phyloP scores from a whole-genome alignment of 257 asterid genomes.

The Plantago elongata region DNA sequence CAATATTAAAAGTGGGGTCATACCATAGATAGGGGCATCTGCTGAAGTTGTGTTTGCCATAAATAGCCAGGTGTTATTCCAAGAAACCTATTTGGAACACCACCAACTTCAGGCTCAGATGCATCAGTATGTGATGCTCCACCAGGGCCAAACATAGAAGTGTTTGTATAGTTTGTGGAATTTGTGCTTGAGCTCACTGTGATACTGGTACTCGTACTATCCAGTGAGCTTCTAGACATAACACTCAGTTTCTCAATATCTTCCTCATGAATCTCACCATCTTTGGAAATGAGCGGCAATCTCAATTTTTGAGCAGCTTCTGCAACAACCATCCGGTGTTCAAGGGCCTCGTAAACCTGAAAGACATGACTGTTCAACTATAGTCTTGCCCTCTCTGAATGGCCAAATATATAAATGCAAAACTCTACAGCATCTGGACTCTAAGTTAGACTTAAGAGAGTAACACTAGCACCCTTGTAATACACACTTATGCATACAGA shows the following conservation, averaged over 20 bases:
- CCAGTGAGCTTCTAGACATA: constrained; percentile 81
- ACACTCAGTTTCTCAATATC: constrained; percentile 88
- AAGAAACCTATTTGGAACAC: constrained; percentile 89
- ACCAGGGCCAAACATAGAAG: constrained; percentile 40
- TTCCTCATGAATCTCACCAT: constrained; percentile 89
- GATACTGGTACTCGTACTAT: constrained; percentile 69
- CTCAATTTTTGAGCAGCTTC: constrained; percentile 97
- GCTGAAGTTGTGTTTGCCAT: constrained; percentile 86
- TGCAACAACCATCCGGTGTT: constrained; percentile 64
- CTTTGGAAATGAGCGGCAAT: constrained; percentile 92
- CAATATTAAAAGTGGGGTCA: constrained; percentile 12
- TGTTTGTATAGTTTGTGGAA: constrained; percentile 64
- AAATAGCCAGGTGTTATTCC: constrained; percentile 87
- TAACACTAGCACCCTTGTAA: too few species aligned
- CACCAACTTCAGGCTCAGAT: constrained; percentile 92
- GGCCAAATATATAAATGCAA: constrained; percentile 10
- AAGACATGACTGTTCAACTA: constrained; percentile 13
- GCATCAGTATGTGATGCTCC: constrained; percentile 49
- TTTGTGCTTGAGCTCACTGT: constrained; percentile 71
- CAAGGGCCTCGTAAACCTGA: constrained; percentile 73
- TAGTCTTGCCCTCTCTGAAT: constrained; percentile 12
- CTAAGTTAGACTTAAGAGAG: too few species aligned
- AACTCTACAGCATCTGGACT: too few species aligned
- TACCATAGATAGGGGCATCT: constrained; percentile 67
- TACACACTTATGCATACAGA: too few species aligned